phyloP scores from a whole-genome alignment of 2,329 filamentous ascomycete species.

The Phoma sp. region DNA sequence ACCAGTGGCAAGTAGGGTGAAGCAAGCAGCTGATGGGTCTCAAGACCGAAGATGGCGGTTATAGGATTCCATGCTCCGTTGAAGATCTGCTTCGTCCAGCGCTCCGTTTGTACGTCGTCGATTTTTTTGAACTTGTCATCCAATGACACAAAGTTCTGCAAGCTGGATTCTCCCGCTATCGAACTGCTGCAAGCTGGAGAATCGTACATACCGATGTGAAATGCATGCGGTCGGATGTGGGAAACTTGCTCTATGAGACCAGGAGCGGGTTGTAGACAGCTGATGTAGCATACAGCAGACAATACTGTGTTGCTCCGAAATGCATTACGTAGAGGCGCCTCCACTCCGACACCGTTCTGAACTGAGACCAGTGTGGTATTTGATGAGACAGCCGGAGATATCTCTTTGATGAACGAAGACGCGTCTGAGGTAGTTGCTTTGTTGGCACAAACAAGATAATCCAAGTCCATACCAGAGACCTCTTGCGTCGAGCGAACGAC shows the following conservation, averaged over 20 bases:
- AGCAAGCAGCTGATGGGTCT: too few species aligned
- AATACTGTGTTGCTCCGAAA: slow-evolving; percentile 8
- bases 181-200: too few species aligned
- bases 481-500: slow-evolving; percentile 11
- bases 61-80: too few species aligned
- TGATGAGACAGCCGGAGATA: background rate
- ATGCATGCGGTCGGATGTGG: slow-evolving; percentile 11
- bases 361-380: slow-evolving; percentile 9
- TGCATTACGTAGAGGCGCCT: background rate
- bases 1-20: too few species aligned
- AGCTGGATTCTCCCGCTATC: too few species aligned
- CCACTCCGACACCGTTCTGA: slow-evolving; percentile 14
- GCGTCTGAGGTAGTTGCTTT: background rate
- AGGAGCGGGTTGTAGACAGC: slow-evolving; percentile 4
- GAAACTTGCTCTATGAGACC: slow-evolving; percentile 10
- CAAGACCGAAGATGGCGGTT: too few species aligned
- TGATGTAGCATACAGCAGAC: slow-evolving; percentile 15
- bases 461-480: slow-evolving; percentile 1
- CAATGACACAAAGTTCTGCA: too few species aligned
- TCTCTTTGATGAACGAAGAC: background rate
- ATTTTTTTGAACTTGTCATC: too few species aligned
- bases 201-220: slow-evolving; percentile 12
- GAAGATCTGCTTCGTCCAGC: too few species aligned
- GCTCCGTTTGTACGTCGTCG: too few species aligned
- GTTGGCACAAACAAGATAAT: slow-evolving; percentile 15